These are phyloP conservation scores for Cystofilobasidium ferigula DNA, from an alignment of 768 basidiomycete species.

Conservation along the genomic window DNA sequence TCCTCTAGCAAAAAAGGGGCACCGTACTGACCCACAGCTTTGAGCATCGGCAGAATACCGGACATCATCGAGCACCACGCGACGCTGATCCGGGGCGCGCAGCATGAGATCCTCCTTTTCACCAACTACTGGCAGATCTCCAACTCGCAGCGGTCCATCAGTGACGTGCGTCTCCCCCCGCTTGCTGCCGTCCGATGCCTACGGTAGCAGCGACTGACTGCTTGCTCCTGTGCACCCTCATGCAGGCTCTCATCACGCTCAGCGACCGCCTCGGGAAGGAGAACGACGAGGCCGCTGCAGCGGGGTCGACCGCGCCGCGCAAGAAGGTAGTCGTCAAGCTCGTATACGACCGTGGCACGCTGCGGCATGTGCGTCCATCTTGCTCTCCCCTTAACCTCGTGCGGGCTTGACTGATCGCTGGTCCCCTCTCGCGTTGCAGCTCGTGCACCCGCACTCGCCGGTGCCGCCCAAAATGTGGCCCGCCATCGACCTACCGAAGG, in stretches of 20 bases:
- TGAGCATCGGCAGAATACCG: constrained; percentile 43
- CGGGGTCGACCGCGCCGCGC: constrained; percentile 31
- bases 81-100: constrained; percentile 51
- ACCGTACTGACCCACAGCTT: background rate
- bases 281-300: background rate
- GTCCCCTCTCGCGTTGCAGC: constrained; percentile 42
- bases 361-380: constrained; percentile 42
- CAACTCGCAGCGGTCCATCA: constrained; percentile 14
- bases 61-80: constrained; percentile 64
- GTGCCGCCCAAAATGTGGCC: constrained; percentile 22
- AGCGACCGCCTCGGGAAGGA: constrained; percentile 44
- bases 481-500: constrained; percentile 38
- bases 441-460: constrained; percentile 21
- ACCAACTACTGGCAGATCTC: constrained; percentile 51
- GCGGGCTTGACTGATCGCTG: constrained; percentile 40
- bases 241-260: constrained; percentile 46
- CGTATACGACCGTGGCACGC: constrained; percentile 58
- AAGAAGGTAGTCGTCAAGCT: constrained; percentile 53
- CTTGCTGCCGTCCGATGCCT: background rate
- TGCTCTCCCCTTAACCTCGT: constrained; percentile 22
- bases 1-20: background rate
- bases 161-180: constrained; percentile 2
- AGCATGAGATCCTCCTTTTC: constrained; percentile 56
- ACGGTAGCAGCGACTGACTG: constrained; percentile 43
- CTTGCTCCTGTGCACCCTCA: constrained; percentile 46